Base-by-base conservation (phyloP, 768 basidiomycete species). In the Tulasnella sp. region DNA sequence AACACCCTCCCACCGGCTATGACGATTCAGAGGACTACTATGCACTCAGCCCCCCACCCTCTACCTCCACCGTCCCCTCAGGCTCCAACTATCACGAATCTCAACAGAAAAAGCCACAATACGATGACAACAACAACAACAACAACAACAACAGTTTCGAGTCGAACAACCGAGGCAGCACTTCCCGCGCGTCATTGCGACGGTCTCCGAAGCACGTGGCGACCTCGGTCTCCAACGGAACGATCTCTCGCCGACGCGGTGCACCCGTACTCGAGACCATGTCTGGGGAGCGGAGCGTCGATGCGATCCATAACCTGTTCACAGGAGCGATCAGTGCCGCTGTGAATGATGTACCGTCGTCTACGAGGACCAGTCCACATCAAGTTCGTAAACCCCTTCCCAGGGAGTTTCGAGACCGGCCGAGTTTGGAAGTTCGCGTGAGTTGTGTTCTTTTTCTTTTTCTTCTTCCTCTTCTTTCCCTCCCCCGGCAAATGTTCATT, bases 341-440 rank as follows among this genome's bases (percentile, higher is more conserved):
- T 55, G 83, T 84, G 48, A 68, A 85, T 62, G 80, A 78, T 45
- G 79, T 82, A 31, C 78, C 83, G 43, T 78, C 80, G 3, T 77
- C 78, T 2, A 76, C 80, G 25, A 72, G 82, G 60, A 72, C 75
- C 57, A 81, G 79, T 63, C 78, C 79, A 56, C 67, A 70, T 64
- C 10, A 72, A 56, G 73, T 70, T 59, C 73, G 82, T 50, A 78
- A 79, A 31, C 77, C 79, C 0, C 65, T 81, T 48, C 80, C 80
- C 2, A 67, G 70, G 19, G 80, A 80, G 61, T 81, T 80, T 56
- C 68, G 71, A 42, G 71, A 69, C 45, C 67, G 73, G 5, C n/a
- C 29, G 34, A 71, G 68, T 63, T 66, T 72, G 49, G 77, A 79
- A 53, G 73, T 70, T 61, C 70, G 70, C 69, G 80, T 79, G 60